Base-by-base conservation (phyloP, 306 rosid genomes). In the Dryas alaskensis region DNA sequence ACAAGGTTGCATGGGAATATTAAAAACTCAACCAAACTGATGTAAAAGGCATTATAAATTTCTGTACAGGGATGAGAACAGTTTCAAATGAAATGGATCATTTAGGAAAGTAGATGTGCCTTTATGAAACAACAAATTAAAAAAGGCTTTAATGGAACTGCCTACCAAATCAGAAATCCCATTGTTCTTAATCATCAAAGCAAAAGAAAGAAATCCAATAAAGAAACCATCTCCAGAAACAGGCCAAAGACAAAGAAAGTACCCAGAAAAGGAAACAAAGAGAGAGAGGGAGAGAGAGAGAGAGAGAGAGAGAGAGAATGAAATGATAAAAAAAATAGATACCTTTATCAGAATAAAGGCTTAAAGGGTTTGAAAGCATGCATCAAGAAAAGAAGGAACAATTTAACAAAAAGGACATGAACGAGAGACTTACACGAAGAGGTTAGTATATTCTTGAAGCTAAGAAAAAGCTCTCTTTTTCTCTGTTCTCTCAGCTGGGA, bases 341-440 rank as follows among this genome's bases (percentile, higher is more conserved):
- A 84, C 43, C 89, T 86, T 87, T 85, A 64, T 31, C 51, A 48
- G 69, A 12, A 67, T 66, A 72, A 74, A 47, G 76, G 47, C 72
- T 80, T 31, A 62, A 61, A 68, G 54, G 73, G 57, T 2, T 69
- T 67, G 69, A 79, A 76, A 65, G 68, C 14, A 59, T 31, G 77
- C 57, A 77, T 65, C 61, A 14, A 13, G 62, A 49, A 42, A 74
- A 75, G 54, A 54, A 44, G 74, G 8, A 72, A 60, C 74, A 57
- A 65, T 72, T 31, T 82, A 62, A 54, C 37, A n/a, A 52, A 65
- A 37, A 40, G 54, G 74, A 71, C 14, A 78, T 43, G 40, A 54
- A 81, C 52, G 44, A 69, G 92, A 88, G 84, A 89, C 89, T 86
- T 92, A 87, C 84, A 81, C 64, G 89, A 84, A 78, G 86, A 78